A percentile compares a stretch with the other conserved stretches of the same genome.
These are phyloP conservation scores for Eucalyptus marginata DNA, from an alignment of 345 rosid species.

Conservation along the genomic window DNA sequence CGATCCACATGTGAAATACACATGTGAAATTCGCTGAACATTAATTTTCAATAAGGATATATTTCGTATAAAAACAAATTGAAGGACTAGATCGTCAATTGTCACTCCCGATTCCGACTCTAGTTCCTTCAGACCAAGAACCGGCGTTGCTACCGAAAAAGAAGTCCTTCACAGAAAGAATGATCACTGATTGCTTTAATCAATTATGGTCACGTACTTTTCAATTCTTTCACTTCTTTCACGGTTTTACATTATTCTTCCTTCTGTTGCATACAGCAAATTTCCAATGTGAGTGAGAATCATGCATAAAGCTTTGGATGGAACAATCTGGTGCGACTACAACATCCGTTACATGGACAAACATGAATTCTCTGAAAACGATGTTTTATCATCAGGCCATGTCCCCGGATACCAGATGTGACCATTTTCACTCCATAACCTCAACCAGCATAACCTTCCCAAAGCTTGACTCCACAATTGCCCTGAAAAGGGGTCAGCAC, in stretches of 20 bases:
- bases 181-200: background rate
- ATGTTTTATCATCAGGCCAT: background rate
- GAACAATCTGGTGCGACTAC: background rate
- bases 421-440: background rate
- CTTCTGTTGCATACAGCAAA: background rate
- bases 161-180: background rate
- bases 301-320: background rate
- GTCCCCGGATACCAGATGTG: background rate
- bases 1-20: background rate
- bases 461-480: background rate
- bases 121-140: background rate
- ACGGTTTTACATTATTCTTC: background rate
- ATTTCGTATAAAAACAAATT: background rate
- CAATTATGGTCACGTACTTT: background rate
- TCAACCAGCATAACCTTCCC: background rate
- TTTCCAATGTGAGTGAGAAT: background rate
- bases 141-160: background rate
- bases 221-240: background rate
- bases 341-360: background rate
- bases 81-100: background rate
- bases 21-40: background rate
- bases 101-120: background rate
- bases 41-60: background rate
- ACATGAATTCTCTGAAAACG: background rate
- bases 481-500: background rate